phyloP scores from a whole-genome alignment of 352 stramenopile species.

The Halophytophthora polymorphica region DNA sequence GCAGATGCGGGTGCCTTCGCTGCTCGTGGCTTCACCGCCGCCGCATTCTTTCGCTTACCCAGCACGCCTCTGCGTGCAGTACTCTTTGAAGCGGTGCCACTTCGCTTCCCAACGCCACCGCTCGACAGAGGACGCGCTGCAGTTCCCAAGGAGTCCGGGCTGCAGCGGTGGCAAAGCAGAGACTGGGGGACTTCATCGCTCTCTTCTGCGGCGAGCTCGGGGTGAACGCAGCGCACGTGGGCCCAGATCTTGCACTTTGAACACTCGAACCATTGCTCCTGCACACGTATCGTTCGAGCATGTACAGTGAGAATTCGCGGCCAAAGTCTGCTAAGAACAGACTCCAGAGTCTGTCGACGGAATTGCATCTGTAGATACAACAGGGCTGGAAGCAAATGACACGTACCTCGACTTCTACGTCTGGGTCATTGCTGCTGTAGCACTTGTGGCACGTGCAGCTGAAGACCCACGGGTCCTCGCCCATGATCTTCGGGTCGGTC shows the following conservation, averaged over 20 bases:
- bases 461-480: constrained; percentile 72
- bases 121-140: constrained; percentile 15
- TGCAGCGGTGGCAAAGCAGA: constrained; percentile 56
- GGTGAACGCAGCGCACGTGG: constrained; percentile 67
- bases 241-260: constrained; percentile 76
- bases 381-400: no score
- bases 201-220: constrained; percentile 29
- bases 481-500: constrained; percentile 27
- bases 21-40: constrained; percentile 13
- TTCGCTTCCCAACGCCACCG: constrained; percentile 26
- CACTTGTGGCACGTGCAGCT: constrained; percentile 69
- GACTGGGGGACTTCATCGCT: constrained; percentile 43
- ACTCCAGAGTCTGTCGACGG: no score
- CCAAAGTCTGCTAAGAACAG: no score
- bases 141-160: constrained; percentile 10
- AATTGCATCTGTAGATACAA: no score
- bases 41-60: constrained; percentile 30
- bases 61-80: constrained; percentile 6
- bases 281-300: constrained; percentile 2
- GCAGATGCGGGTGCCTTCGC: constrained; percentile 13
- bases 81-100: constrained; percentile 23
- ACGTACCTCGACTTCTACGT: constrained; percentile 52
- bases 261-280: constrained; percentile 85
- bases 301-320: no score
- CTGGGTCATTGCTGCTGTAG: constrained; percentile 50